These are phyloP conservation scores for Geotrichum phurueaensis DNA, from an alignment of 1,139 yeast species.

Conservation along the genomic window DNA sequence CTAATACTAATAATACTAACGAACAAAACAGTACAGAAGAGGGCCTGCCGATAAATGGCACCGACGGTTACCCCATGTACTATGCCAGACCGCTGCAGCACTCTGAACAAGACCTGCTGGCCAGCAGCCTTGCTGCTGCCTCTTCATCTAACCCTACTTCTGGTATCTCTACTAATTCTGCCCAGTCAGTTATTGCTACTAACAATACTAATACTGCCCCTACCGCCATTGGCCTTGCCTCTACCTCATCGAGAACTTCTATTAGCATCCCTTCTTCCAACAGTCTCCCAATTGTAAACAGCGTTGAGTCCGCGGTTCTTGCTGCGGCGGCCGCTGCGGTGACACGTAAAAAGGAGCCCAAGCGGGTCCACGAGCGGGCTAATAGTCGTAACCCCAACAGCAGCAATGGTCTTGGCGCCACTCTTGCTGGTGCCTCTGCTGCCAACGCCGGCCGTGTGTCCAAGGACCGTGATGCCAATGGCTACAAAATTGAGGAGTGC, in stretches of 20 bases:
- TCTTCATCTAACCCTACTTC: not conserved
- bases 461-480: slow-evolving; percentile 14
- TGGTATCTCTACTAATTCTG: slow-evolving; percentile 4
- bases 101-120: not conserved
- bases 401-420: not conserved
- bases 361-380: slow-evolving; percentile 12
- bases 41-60: not conserved
- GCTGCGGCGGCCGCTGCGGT: slow-evolving; percentile 17
- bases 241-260: not conserved
- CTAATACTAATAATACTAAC: not conserved
- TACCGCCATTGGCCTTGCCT: slow-evolving; percentile 12
- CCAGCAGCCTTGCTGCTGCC: not conserved
- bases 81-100: slow-evolving; percentile 3
- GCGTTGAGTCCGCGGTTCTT: slow-evolving; percentile 15
- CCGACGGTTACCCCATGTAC: slow-evolving; percentile 1
- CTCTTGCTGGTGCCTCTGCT: slow-evolving; percentile 6
- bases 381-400: slow-evolving; percentile 17
- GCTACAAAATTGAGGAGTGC: slow-evolving; percentile 36
- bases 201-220: slow-evolving; percentile 13
- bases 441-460: slow-evolving; percentile 9
- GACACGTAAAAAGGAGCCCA: not conserved
- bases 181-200: slow-evolving; percentile 11
- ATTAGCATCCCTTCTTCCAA: not conserved
- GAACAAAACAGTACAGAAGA: not conserved
- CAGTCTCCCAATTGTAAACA: slow-evolving; percentile 1